Evolutionary conservation across 306 rosid species (phyloP).

Genomic region (Fagus sylvatica): DNA sequence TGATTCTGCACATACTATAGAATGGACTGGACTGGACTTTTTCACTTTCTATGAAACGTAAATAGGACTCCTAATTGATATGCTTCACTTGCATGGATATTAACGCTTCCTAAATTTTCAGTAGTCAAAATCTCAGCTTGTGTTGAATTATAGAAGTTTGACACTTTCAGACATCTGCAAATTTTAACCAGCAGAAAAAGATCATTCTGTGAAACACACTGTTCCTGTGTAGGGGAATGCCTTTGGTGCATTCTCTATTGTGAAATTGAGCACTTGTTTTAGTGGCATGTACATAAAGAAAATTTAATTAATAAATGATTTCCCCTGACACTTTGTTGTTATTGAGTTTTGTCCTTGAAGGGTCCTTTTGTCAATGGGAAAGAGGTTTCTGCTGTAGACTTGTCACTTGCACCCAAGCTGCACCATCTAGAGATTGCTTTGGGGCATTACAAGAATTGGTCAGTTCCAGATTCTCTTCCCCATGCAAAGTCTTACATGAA

Average conservation of each 20-base stretch:
- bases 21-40: neutral
- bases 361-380: slow-evolving; percentile 89
- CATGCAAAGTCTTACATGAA: slow-evolving; percentile 59
- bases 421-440: slow-evolving; percentile 85
- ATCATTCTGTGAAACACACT: neutral
- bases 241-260: neutral
- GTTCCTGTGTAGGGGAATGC: neutral
- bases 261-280: slow-evolving; percentile 8
- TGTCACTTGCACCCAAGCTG: slow-evolving; percentile 91
- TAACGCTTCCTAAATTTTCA: neutral
- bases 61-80: neutral
- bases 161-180: neutral
- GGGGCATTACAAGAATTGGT: slow-evolving; percentile 84
- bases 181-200: neutral
- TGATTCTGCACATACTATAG: neutral
- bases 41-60: neutral
- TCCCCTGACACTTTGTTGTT: slow-evolving; percentile 2
- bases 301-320: neutral
- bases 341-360: slow-evolving; percentile 31
- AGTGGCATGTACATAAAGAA: neutral
- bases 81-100: neutral
- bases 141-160: neutral
- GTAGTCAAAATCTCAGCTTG: neutral
- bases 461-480: slow-evolving; percentile 74
- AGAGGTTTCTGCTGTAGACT: slow-evolving; percentile 71